Evolutionary conservation across 768 basidiomycete species (phyloP).

Genomic region (Pleurotus platypus): DNA sequence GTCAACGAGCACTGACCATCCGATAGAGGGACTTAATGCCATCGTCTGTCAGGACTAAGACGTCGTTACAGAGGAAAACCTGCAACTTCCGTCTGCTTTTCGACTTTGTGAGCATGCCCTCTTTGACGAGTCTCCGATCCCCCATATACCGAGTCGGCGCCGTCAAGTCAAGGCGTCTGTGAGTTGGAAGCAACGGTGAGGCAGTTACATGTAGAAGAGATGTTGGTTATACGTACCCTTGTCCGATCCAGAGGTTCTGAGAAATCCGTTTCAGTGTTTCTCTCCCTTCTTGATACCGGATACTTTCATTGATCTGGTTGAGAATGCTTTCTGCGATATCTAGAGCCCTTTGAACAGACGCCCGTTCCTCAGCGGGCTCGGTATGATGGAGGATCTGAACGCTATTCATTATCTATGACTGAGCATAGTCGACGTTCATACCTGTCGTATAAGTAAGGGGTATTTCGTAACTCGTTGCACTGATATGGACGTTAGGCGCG

Average conservation of each 20-base stretch:
- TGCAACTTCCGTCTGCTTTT: slow-evolving; percentile 81
- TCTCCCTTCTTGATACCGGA: slow-evolving; percentile 77
- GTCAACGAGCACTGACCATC: slow-evolving; percentile 52
- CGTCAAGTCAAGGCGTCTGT: slow-evolving; percentile 81
- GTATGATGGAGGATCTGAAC: slow-evolving; percentile 76
- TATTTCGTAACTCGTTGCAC: slow-evolving; percentile 97
- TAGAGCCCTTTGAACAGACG: slow-evolving; percentile 50
- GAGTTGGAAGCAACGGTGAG: no score
- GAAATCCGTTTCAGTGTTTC: slow-evolving; percentile 76
- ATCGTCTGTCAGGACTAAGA: slow-evolving; percentile 81
- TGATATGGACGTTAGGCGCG: slow-evolving; percentile 21
- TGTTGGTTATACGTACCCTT: slow-evolving; percentile 46
- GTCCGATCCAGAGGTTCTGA: slow-evolving; percentile 81
- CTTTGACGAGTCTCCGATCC: slow-evolving; percentile 70
- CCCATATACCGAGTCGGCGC: slow-evolving; percentile 87
- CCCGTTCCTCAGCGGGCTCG: slow-evolving; percentile 58
- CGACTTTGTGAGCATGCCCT: slow-evolving; percentile 75
- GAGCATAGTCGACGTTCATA: slow-evolving; percentile 16
- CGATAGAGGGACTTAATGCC: slow-evolving; percentile 68
- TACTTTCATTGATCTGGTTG: slow-evolving; percentile 81
- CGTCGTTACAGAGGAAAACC: slow-evolving; percentile 84
- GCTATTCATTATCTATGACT: background rate
- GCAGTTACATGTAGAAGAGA: no score
- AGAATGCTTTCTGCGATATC: slow-evolving; percentile 70
- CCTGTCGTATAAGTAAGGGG: slow-evolving; percentile 83